Evolutionary conservation across 306 rosid genomes (phyloP).

Genomic region (Alnus rubra): DNA sequence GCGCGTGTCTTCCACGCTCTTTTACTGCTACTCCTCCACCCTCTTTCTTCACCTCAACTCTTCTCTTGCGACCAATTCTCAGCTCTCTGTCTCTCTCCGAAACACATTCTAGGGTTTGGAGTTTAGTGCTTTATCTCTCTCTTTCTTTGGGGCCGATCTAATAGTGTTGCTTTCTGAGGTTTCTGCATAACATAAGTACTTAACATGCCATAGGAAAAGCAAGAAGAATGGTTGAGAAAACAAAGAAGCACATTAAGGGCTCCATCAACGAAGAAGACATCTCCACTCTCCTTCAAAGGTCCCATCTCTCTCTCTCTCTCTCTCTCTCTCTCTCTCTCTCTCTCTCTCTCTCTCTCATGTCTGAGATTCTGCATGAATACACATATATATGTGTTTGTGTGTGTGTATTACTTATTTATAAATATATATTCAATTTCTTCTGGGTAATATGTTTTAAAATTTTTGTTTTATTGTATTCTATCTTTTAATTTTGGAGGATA

Average conservation of each 20-base stretch:
- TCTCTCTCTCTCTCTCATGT: neutral
- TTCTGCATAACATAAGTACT: neutral
- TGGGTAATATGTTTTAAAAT: neutral
- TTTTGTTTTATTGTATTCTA: neutral
- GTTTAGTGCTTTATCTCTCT: constrained; percentile 9
- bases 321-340: neutral
- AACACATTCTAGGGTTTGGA: constrained; percentile 6
- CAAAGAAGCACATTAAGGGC: constrained; percentile 36
- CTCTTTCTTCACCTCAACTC: neutral
- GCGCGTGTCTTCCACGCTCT: constrained; percentile 7
- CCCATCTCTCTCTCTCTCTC: neutral
- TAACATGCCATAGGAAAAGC: constrained; percentile 5
- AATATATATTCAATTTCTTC: neutral
- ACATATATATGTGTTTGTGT: too few relatives aligned
- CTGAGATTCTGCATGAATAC: neutral
- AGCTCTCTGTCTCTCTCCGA: neutral
- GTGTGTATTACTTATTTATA: too few relatives aligned
- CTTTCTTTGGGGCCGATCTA: too few relatives aligned
- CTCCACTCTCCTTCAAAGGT: constrained; percentile 61
- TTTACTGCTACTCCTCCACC: neutral
- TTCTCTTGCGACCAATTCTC: neutral
- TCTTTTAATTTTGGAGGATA: constrained; percentile 1
- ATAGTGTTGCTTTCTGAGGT: too few relatives aligned
- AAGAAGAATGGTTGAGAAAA: constrained; percentile 43
- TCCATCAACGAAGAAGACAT: constrained; percentile 52